Percentiles rank a stretch among this genome's conserved stretches.
Evolutionary conservation across 2,329 filamentous ascomycete species (phyloP).

Genomic region (Bipolaris cookei): DNA sequence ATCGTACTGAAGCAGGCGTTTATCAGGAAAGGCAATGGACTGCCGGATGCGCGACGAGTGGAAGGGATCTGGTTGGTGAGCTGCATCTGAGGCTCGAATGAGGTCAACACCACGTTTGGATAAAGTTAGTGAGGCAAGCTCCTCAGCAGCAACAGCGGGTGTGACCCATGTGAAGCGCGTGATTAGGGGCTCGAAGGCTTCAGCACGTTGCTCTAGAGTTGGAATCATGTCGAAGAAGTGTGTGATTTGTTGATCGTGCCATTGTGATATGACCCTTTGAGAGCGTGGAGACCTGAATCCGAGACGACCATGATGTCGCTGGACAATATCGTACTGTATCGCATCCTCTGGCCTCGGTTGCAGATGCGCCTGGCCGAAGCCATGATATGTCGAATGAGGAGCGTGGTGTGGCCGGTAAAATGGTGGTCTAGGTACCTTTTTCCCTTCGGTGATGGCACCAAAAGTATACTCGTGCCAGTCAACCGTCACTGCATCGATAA

Average conservation of each 20-base stretch:
- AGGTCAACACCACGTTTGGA: conserved; percentile 63
- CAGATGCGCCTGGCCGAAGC: conserved; percentile 34
- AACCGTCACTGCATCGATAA: conserved; percentile 77
- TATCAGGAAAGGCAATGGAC: conserved; percentile 96
- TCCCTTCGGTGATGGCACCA: conserved; percentile 51
- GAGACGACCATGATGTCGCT: conserved; percentile 34
- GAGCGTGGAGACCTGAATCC: conserved; percentile 41
- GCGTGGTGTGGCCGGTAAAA: conserved; percentile 18
- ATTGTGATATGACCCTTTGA: conserved; percentile 56
- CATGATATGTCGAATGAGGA: conserved; percentile 16
- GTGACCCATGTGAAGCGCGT: conserved; percentile 92
- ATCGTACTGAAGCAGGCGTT: conserved; percentile 93
- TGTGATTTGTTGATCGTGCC: conserved; percentile 75
- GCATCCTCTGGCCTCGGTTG: conserved; percentile 20
- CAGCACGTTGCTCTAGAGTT: conserved; percentile 74
- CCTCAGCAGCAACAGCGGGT: conserved; percentile 82
- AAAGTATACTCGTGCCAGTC: conserved; percentile 50
- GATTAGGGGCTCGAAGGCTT: conserved; percentile 74
- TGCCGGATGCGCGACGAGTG: conserved; percentile 91
- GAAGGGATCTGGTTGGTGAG: conserved; percentile 75
- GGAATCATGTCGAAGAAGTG: conserved; percentile 72
- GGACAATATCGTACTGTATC: conserved; percentile 53
- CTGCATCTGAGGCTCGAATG: conserved; percentile 62
- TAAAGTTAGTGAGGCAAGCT: conserved; percentile 71
- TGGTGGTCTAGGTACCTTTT: conserved; percentile 20